Evolutionary conservation across 495 filamentous ascomycete genomes (phyloP), one percentile per base, ranked within the genome.

Genomic region (Podospora fimiseda): DNA sequence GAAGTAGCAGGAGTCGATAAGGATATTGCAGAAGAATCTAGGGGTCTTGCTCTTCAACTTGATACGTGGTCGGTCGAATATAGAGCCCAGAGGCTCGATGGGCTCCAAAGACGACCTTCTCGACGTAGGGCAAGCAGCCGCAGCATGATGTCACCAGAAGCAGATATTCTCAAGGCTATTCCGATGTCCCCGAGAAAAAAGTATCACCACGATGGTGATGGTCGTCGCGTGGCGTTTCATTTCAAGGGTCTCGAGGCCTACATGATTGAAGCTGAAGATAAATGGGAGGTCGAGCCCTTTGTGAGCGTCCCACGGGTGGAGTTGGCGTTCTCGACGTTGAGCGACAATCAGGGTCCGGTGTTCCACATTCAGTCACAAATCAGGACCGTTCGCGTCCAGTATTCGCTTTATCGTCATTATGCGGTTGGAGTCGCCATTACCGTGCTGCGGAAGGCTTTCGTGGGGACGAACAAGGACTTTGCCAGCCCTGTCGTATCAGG

Each of bases 1-100:
- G 94, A 97, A 65, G 79, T 97, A 46, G 94, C 93, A 18, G 94
- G 93, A 3, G 76, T 92, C 36, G 94, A 97, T 62, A 70, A 78
- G 20, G 80, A 85, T 3, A 87, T 96, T 21, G 93, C 90, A 5
- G 78, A 82, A 40, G 77, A 87, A 27, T 81, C 85, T 8, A 80
- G 89, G 42, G 93, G 93, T 19, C 74, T 93, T 44, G 88, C 89
- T 2, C 60, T 97, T 9, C 89, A 96, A 58, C 67, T 97, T 11
- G 89, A 96, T 56, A 88, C 86, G 0, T 95, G 89, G 89, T 87
- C 85, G 1, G 84, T 90, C 8, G 91, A 96, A 53, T 99, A 97
- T 68, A 84, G 83, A 54, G 86, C 88, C 14, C 85, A 94, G 58
- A 89, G 83, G 60, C 71, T 79, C 8, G 86, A 90, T 48, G 63